Evolutionary conservation across 768 basidiomycete genomes (phyloP), one percentile per base, ranked within the genome.

Genomic region (Leccinum truebloodii): DNA sequence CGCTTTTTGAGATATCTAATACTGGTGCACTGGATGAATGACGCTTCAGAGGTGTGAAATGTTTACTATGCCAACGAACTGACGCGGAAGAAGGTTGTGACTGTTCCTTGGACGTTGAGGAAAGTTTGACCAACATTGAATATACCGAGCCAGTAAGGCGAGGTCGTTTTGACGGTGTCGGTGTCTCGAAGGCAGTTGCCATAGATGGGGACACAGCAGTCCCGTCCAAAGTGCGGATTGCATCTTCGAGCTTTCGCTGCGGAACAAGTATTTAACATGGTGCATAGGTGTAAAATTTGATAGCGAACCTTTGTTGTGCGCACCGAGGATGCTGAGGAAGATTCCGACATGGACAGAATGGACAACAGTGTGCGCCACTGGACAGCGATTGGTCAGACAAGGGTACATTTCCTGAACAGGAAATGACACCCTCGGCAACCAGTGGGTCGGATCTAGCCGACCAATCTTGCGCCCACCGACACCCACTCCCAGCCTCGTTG

Each of bases 171-270:
- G 85, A 76, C 18, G 83, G 78, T 5, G 67, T 63, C 3, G 76
- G 73, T 24, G 66, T 73, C 32, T 76, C 77, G 58, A 59, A 50
- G 13, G 58, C 20, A 61, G 75, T 65, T 58, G 63, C 24, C 10
- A 66, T 34, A 20, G 78, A 75, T 8, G 70, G 65, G 2, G 81
- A 67, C 16, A 76, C 74, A 20, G 90, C 83, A 12, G 86, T 89
- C 54, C 78, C 81, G 69, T 94, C 92, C 55, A 94, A 71, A 46
- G 76, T 80, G 55, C 87, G 84, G 60, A 94, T 83, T 32, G 89
- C 92, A 74, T 93, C 91, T 60, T 91, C 87, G 52, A 93, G 83
- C 75, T 93, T 94, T 53, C 92, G 82, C 89, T 93, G 60, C 32
- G 14, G 2, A 30, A 50, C 22, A 34, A 26, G 8, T 20, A 24